A percentile compares a stretch with the other conserved stretches of the same genome.
These are phyloP conservation scores for Porcisia hertigi DNA, from an alignment of 208 protist species.

Conservation along the genomic window DNA sequence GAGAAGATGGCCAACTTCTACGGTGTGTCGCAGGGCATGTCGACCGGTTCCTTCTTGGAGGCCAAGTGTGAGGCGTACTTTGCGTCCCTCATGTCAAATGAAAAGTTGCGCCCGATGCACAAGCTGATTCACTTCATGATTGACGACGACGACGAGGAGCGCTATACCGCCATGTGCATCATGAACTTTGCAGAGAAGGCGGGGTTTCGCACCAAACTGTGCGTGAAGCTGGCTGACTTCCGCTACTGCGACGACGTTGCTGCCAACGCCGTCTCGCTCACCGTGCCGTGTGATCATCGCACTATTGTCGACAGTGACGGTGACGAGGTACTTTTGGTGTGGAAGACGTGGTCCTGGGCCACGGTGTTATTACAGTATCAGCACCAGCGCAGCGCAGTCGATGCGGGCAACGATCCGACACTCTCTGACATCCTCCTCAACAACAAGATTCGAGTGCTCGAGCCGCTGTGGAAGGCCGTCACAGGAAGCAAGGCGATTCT, in stretches of 20 bases:
- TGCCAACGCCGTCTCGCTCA: conserved; percentile 22
- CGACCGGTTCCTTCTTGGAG: conserved; percentile 69
- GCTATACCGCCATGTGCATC: conserved; percentile 78
- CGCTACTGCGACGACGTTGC: conserved; percentile 28
- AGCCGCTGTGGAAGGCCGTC: conserved; percentile 82
- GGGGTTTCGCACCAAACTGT: conserved; percentile 73
- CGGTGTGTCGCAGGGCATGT: conserved; percentile 53
- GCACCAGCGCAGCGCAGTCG: conserved; percentile 17
- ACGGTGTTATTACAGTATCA: conserved; percentile 72
- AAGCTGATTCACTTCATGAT: conserved; percentile 84
- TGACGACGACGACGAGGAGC: conserved; percentile 82
- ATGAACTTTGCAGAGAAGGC: conserved; percentile 60
- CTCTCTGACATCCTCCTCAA: conserved; percentile 81
- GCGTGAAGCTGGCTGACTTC: conserved; percentile 59
- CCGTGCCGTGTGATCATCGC: conserved; percentile 33
- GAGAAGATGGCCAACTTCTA: conserved; percentile 78
- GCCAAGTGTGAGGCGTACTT: conserved; percentile 63
- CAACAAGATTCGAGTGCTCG: conserved; percentile 66
- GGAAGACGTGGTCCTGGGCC: conserved; percentile 90
- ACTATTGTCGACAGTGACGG: conserved; percentile 67
- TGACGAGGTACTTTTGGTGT: conserved; percentile 76
- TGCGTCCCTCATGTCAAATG: conserved; percentile 42
- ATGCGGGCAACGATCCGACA: conserved; percentile 29
- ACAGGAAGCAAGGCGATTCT: conserved; percentile 81
- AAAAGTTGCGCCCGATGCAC: conserved; percentile 47